phyloP scores from a whole-genome alignment of 371 early-diverging fungal species.

The Mortierella sp. region DNA sequence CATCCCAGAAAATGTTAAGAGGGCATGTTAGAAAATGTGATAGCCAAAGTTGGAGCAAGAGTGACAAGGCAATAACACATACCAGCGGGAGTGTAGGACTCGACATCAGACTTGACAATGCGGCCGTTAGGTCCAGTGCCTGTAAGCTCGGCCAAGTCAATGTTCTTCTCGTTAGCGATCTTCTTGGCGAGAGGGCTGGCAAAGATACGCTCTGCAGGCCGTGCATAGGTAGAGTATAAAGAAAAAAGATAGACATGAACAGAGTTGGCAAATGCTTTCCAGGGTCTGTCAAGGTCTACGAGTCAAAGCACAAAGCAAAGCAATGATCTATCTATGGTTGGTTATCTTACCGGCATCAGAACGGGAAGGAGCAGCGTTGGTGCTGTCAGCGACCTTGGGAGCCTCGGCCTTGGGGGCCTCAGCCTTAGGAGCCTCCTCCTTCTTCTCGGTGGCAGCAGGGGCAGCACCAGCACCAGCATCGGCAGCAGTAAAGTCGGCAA shows the following conservation, averaged over 20 bases:
- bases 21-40: neutral
- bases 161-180: conserved; percentile 85
- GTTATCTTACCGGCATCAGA: conserved; percentile 57
- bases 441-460: conserved; percentile 54
- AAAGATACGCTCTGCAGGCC: conserved; percentile 71
- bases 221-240: neutral
- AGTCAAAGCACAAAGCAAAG: neutral
- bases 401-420: conserved; percentile 41
- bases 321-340: no score
- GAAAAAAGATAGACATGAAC: neutral
- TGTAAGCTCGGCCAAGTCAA: conserved; percentile 79
- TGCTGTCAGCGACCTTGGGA: conserved; percentile 53
- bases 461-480: conserved; percentile 62
- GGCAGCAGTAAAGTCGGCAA: conserved; percentile 79
- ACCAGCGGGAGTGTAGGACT: conserved; percentile 67
- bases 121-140: conserved; percentile 95
- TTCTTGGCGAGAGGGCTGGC: conserved; percentile 93
- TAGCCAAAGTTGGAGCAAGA: neutral
- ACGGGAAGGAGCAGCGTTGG: conserved; percentile 56
- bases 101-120: conserved; percentile 92
- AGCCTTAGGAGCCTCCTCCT: conserved; percentile 46
- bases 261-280: neutral
- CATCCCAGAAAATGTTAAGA: conserved; percentile 5
- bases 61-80: conserved; percentile 10
- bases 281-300: neutral